A percentile compares a stretch with the other conserved stretches of the same genome.
These are phyloP conservation scores for Eucalyptus regnans DNA, from an alignment of 345 rosid species.

Conservation along the genomic window DNA sequence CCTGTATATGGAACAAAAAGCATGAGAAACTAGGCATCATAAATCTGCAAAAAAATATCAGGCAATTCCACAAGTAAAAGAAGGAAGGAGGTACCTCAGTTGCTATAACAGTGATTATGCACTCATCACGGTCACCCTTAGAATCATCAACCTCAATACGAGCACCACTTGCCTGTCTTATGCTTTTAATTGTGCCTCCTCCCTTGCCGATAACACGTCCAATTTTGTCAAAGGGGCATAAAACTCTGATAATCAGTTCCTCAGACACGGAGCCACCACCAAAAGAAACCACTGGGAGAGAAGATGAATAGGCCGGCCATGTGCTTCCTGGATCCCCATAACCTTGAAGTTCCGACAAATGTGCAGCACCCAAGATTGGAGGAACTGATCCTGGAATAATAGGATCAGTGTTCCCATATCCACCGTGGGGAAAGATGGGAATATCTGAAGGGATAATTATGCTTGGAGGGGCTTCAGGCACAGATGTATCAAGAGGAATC, in stretches of 20 bases:
- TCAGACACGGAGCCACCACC: slow-evolving; percentile 40
- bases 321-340: slow-evolving; percentile 53
- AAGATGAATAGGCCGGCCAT: slow-evolving; percentile 67
- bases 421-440: slow-evolving; percentile 59
- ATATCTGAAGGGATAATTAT: slow-evolving; percentile 87
- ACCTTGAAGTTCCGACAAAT: slow-evolving; percentile 54
- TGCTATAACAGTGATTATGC: slow-evolving; percentile 55
- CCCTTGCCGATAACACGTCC: slow-evolving; percentile 98
- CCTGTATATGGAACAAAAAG: not conserved
- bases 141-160: slow-evolving; percentile 76
- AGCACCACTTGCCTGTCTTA: slow-evolving; percentile 91
- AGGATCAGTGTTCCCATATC: slow-evolving; percentile 48
- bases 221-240: slow-evolving; percentile 73
- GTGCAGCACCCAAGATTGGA: slow-evolving; percentile 46
- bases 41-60: not conserved
- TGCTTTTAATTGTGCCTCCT: slow-evolving; percentile 78
- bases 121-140: slow-evolving; percentile 55
- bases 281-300: slow-evolving; percentile 57
- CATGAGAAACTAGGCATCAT: not conserved
- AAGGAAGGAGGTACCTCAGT: slow-evolving; percentile 35
- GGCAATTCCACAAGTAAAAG: not conserved
- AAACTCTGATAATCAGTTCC: slow-evolving; percentile 53
- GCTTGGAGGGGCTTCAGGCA: slow-evolving; percentile 55
- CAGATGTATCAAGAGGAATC: slow-evolving; percentile 65
- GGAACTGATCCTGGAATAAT: slow-evolving; percentile 51